Base-by-base conservation (phyloP, 768 basidiomycete genomes). In the Agaricus bisporus region DNA sequence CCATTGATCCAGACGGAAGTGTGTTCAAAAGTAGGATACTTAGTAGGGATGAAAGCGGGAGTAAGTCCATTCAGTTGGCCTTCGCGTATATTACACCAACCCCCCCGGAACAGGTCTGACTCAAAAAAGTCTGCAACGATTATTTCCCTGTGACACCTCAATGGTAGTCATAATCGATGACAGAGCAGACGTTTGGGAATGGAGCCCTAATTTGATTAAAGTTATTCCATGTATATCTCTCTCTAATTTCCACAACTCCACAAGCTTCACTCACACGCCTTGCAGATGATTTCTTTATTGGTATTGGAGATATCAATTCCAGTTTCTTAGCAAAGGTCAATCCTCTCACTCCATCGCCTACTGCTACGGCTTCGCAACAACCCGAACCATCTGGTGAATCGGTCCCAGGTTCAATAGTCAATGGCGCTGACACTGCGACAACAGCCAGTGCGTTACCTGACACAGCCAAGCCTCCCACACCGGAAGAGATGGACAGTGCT, bases 141-240 rank as follows among this genome's bases (percentile, higher is more conserved):
- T 99, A 45, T 99, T 99, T 65, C 97, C 97, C 5, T 93, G 91
- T 53, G 95, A 98, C 69, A 93, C 91, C 37, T 93, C 91, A 22
- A 99, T 97, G 95, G 95, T 98, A 1, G 95, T 98, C 60, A 90
- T 99, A 61, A 98, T 99, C 55, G 97, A 99, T 68, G 97, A 99
- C 70, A 85, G 97, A 22, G 88, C 92, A 3, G 97, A 99, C 64
- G 95, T 99, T 29, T 99, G 97, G 97, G 91, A 93, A 63, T 93
- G 93, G 82, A 90, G 90, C 63, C 93, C 95, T 2, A 98, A 99
- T 69, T 77, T 99, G 37, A 80, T 98, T 65, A 95, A 98, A 74
- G 95, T 98, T 54, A 82, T 98, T 20, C 95, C 95, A 51, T 99
- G 95, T 95, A 57, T 70, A 71, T 66, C n/a, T 32, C 50, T 54